phyloP scores from a whole-genome alignment of 345 rosid genomes.

The Syzygium aqueum region DNA sequence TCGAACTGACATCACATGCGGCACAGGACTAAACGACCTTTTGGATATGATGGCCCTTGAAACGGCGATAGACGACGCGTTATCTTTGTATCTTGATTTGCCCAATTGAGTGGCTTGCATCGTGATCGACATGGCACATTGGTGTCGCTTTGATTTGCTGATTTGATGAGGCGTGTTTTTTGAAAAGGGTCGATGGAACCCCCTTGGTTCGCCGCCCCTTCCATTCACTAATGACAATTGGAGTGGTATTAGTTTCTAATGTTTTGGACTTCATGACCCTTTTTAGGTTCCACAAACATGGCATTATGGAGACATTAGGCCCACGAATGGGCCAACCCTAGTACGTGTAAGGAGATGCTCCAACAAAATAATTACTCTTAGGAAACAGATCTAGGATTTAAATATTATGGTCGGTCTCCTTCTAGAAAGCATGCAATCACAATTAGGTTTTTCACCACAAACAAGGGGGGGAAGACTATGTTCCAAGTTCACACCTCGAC shows the following conservation, averaged over 20 bases:
- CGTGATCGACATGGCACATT: not conserved
- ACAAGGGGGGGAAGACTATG: not conserved
- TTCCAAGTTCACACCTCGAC: slow-evolving; percentile 3
- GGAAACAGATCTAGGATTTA: not conserved
- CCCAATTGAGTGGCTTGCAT: not conserved
- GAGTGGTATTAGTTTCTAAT: not conserved
- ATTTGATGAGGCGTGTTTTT: slow-evolving; percentile 3
- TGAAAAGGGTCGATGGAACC: not conserved
- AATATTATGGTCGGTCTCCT: slow-evolving; percentile 11
- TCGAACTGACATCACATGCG: not conserved
- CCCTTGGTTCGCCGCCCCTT: slow-evolving; percentile 2
- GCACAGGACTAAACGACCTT: not conserved
- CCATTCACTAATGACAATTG: slow-evolving; percentile 1
- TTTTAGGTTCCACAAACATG: slow-evolving; percentile 6
- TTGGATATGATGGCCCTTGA: not conserved
- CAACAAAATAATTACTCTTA: slow-evolving; percentile 2
- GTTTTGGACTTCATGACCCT: not conserved
- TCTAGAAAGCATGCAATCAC: slow-evolving; percentile 4
- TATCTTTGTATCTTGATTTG: not conserved
- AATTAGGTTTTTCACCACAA: slow-evolving; percentile 15
- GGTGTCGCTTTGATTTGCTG: not conserved
- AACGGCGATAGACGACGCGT: not conserved
- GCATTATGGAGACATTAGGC: slow-evolving; percentile 12
- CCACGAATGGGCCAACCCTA: slow-evolving; percentile 2
- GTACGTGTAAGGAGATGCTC: slow-evolving; percentile 1